phyloP scores from a whole-genome alignment of 2,329 filamentous ascomycete genomes.

The Pyricularia grisea region DNA sequence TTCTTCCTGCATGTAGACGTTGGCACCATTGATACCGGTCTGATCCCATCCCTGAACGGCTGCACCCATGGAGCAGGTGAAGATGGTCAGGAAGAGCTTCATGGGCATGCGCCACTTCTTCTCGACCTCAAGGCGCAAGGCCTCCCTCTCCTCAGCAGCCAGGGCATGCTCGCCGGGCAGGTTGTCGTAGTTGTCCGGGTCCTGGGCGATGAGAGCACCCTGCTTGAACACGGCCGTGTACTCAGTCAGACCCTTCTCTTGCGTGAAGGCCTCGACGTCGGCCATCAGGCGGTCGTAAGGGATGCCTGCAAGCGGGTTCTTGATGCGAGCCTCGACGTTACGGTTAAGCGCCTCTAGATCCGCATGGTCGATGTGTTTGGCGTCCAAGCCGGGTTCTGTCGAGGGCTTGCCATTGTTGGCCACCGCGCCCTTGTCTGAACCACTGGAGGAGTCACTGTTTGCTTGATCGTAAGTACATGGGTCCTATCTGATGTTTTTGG shows the following conservation, averaged over 20 bases:
- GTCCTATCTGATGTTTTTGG: not conserved
- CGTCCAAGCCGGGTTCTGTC: not conserved
- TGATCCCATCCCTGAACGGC: constrained; percentile 65
- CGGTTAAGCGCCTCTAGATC: constrained; percentile 3
- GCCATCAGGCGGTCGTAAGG: constrained; percentile 10
- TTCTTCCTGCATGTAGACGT: constrained; percentile 47
- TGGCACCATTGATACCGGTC: constrained; percentile 55
- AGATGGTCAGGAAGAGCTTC: constrained; percentile 57
- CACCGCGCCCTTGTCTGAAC: not conserved
- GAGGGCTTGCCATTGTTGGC: not conserved
- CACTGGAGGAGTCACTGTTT: constrained; percentile 1
- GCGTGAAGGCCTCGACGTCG: constrained; percentile 9
- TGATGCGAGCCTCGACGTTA: constrained; percentile 9
- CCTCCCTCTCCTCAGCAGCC: constrained; percentile 46
- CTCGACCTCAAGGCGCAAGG: constrained; percentile 50
- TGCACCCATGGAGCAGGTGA: constrained; percentile 58
- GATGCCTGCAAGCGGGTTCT: constrained; percentile 11
- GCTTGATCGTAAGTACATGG: not conserved
- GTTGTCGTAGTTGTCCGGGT: constrained; percentile 51
- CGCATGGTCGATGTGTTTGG: not conserved
- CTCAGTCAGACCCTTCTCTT: constrained; percentile 43
- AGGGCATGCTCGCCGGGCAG: constrained; percentile 49
- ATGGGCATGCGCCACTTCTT: constrained; percentile 60
- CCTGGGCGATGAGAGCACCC: constrained; percentile 66
- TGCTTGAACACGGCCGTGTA: constrained; percentile 51